Conservation (phyloP, 257 asterid species). For the Nicotiana obtusifolia region DNA sequence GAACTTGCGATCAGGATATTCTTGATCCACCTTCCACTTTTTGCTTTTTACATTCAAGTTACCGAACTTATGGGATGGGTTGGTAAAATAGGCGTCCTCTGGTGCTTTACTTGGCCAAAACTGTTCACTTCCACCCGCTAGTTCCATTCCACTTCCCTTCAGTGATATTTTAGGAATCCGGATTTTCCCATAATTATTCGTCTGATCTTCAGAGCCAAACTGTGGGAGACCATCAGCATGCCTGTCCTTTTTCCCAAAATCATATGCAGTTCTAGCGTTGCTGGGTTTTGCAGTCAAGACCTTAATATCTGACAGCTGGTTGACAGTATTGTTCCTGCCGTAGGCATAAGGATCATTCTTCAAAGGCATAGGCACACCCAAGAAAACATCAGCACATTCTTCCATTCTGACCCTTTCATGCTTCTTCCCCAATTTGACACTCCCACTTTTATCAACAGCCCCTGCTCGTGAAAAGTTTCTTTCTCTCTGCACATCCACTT, state of each 20-base stretch:
- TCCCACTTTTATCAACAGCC: constrained; percentile 30
- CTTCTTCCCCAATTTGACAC: constrained; percentile 48
- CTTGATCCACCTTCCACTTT: constrained; percentile 56
- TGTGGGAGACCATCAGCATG: constrained; percentile 42
- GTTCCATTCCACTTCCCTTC: constrained; percentile 55
- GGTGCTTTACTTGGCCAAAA: constrained; percentile 44
- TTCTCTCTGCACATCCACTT: constrained; percentile 55
- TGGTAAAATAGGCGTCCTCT: constrained; percentile 45
- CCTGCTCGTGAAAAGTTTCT: constrained; percentile 36
- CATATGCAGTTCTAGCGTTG: constrained; percentile 41
- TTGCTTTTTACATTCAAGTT: constrained; percentile 46
- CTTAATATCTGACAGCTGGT: constrained; percentile 76
- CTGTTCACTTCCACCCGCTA: constrained; percentile 45
- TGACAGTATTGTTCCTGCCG: constrained; percentile 64
- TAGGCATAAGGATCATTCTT: constrained; percentile 43
- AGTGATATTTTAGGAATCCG: constrained; percentile 44
- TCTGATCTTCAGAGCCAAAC: constrained; percentile 48
- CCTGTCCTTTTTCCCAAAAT: constrained; percentile 45
- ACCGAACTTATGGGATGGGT: constrained; percentile 35
- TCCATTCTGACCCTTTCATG: constrained; percentile 42
- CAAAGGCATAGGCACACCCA: constrained; percentile 37
- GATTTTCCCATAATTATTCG: constrained; percentile 58
- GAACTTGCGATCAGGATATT: constrained; percentile 44
- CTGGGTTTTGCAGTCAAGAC: constrained; percentile 68
- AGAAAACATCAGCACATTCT: constrained; percentile 39